phyloP scores from a whole-genome alignment of 257 asterid genomes.

The Verbascum thapsus region DNA sequence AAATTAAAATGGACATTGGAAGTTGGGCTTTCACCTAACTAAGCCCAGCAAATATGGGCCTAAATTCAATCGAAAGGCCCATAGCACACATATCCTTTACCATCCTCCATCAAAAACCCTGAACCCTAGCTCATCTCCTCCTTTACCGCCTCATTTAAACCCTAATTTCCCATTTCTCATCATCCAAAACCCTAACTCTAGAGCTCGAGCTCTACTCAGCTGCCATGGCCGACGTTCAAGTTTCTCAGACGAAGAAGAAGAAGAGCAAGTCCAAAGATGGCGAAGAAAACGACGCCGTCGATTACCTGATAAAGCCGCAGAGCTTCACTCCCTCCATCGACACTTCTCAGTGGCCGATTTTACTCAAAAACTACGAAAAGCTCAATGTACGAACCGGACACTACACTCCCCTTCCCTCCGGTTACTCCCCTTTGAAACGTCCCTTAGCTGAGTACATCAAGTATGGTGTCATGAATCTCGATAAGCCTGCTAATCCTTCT shows the following conservation, averaged over 20 bases:
- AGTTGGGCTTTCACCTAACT: too few relatives aligned
- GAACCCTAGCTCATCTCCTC: conserved; percentile 44
- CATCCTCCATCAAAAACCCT: conserved; percentile 41
- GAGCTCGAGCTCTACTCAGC: not conserved
- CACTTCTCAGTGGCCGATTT: conserved; percentile 93
- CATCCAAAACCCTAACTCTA: conserved; percentile 14
- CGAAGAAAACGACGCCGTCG: conserved; percentile 37
- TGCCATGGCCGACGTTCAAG: conserved; percentile 76
- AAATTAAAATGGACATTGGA: too few relatives aligned
- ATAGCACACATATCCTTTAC: too few relatives aligned
- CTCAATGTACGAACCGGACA: conserved; percentile 89
- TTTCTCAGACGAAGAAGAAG: conserved; percentile 65
- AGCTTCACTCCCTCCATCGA: conserved; percentile 73
- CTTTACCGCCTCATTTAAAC: conserved; percentile 26
- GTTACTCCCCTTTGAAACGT: conserved; percentile 82
- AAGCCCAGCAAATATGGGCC: too few relatives aligned
- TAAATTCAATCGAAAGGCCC: too few relatives aligned
- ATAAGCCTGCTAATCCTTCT: conserved; percentile 88
- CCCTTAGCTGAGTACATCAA: conserved; percentile 76
- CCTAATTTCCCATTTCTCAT: not conserved
- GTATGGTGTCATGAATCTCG: conserved; percentile 80
- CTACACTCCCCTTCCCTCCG: conserved; percentile 90
- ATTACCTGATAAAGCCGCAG: conserved; percentile 79
- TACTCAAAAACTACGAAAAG: conserved; percentile 81
- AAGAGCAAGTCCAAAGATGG: conserved; percentile 45